phyloP scores from a whole-genome alignment of 2,329 filamentous ascomycete genomes.

The Beauveria bassiana region DNA sequence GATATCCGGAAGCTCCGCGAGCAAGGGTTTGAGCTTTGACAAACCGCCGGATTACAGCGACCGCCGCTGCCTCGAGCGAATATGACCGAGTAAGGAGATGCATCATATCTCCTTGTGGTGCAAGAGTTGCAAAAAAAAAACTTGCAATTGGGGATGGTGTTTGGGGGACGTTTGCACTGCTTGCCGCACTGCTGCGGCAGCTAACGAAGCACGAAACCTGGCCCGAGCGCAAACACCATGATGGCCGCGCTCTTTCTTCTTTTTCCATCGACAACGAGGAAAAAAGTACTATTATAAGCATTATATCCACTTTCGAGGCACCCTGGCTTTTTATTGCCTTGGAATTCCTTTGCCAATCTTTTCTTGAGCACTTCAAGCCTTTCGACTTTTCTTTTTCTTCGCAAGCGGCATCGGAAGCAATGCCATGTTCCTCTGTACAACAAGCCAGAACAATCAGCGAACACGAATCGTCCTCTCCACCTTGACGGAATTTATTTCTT shows the following conservation, averaged over 20 bases:
- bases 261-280: not conserved
- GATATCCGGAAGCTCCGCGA: slow-evolving; percentile 49
- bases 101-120: too few relatives aligned
- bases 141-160: too few relatives aligned
- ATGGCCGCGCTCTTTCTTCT: too few relatives aligned
- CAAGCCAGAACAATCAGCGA: slow-evolving; percentile 1
- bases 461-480: not conserved
- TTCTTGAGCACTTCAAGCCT: not conserved
- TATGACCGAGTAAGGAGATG: too few relatives aligned
- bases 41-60: not conserved
- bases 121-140: too few relatives aligned
- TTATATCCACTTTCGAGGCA: not conserved
- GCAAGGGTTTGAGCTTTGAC: slow-evolving; percentile 39
- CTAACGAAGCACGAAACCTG: not conserved
- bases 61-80: not conserved
- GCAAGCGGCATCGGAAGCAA: not conserved
- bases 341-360: not conserved
- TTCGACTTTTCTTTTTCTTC: not conserved
- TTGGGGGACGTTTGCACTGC: too few relatives aligned
- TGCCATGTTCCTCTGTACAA: slow-evolving; percentile 1
- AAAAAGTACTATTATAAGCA: not conserved
- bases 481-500: not conserved
- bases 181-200: not conserved
- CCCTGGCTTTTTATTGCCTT: not conserved
- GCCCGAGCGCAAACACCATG: not conserved